These are phyloP conservation scores for Camelina neglecta DNA, from an alignment of 345 rosid genomes.

Conservation along the genomic window DNA sequence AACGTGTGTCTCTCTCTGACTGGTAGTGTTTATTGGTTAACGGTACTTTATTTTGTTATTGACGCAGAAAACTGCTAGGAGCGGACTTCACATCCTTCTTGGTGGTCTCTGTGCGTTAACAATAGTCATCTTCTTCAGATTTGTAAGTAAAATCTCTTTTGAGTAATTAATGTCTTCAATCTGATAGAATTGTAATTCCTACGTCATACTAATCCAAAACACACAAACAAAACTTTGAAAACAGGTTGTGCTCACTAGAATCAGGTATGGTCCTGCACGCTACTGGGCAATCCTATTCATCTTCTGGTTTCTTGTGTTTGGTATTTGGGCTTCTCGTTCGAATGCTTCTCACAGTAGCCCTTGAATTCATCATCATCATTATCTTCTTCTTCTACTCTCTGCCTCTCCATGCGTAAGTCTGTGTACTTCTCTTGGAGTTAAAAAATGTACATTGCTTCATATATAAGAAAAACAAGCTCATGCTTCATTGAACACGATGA, in stretches of 20 bases:
- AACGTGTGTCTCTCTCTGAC: neutral
- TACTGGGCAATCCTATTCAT: constrained; percentile 97
- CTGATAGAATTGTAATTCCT: neutral
- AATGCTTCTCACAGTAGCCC: constrained; percentile 32
- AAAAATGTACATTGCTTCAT: constrained; percentile 43
- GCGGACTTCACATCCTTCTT: constrained; percentile 91
- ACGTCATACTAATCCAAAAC: neutral
- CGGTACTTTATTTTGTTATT: neutral
- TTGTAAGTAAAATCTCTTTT: constrained; percentile 59
- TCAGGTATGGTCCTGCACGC: constrained; percentile 96
- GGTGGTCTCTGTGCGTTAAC: constrained; percentile 92
- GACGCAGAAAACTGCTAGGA: constrained; percentile 84
- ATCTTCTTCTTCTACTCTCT: constrained; percentile 29
- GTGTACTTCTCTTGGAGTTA: constrained; percentile 44
- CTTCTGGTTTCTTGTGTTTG: constrained; percentile 98
- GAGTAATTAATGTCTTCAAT: neutral
- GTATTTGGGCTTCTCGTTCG: constrained; percentile 88
- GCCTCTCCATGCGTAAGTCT: neutral
- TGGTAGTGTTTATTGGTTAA: neutral
- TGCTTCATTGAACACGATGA: constrained; percentile 40
- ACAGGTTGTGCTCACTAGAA: constrained; percentile 95
- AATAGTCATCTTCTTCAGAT: constrained; percentile 89
- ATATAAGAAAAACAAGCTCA: constrained; percentile 33
- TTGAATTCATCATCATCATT: constrained; percentile 42
- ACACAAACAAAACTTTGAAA: constrained; percentile 35